Base-by-base conservation (phyloP, 169 alveolate genomes). In the Miamiensis avidus region DNA sequence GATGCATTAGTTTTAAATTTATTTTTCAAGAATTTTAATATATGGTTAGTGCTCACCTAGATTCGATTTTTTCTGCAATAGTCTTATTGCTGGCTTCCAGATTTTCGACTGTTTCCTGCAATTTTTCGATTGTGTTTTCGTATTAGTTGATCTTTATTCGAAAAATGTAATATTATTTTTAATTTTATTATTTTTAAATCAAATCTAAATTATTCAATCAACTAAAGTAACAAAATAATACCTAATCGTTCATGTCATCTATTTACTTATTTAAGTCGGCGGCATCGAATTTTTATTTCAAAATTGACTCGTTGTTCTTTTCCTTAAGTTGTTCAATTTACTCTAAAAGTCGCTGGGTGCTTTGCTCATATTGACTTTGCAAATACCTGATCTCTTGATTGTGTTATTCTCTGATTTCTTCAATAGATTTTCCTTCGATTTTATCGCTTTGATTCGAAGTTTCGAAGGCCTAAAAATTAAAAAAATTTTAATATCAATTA, bases 191-290 rank as follows among this genome's bases (percentile, higher is more conserved):
- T 49, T 49, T 11, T 49, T 49, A 49, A 49, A 11, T 11, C 4
- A 49, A 20, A 49, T 49, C 4, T 49, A 49, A 11, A 11, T 49
- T 49, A 49, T 49, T 49, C 20, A 49, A 49, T 11, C 4, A 11
- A 49, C 26, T 11, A 49, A 49, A 11, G 20, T 49, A 11, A 49
- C 20, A 49, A 11, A 49, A 49, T 11, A 11, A 34, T 25, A 88
- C 73, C 74, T 78, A 64, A 32, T 92, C 93, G n/a, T 76, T 81
- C 33, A 86, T 86, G 25, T 79, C 34, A 27, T 65, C 89, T 30
- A 88, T 83, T 82, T 89, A 93, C 81, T 94, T 92, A 25, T 83
- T 73, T 27, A 77, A 78, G 85, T 94, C 94, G 78, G 90, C 86
- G 29, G 83, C 82, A 31, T 85, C 87, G 79, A 87, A 81, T 79